A percentile compares a stretch with the other conserved stretches of the same genome.
These are phyloP conservation scores for Stagonosporopsis chrysanthemi DNA, from an alignment of 2,329 filamentous ascomycete genomes.

Conservation along the genomic window DNA sequence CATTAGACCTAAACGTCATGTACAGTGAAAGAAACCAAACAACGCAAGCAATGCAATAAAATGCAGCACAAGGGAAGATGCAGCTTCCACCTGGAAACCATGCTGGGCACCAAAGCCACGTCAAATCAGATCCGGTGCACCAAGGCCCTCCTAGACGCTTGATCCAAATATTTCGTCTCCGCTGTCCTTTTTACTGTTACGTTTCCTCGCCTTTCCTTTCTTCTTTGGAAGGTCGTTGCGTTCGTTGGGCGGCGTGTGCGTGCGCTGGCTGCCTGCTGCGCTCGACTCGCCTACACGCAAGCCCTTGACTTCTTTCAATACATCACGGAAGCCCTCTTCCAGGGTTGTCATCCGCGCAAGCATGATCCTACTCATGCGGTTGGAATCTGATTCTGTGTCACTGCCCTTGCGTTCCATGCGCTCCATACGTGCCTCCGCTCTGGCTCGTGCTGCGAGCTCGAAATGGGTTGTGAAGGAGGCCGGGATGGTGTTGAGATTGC, in stretches of 20 bases:
- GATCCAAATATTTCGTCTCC: conserved; percentile 39
- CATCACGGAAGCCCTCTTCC: conserved; percentile 87
- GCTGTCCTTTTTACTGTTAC: conserved; percentile 26
- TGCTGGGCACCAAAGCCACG: conserved; percentile 11
- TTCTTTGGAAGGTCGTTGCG: conserved; percentile 31
- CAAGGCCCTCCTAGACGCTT: conserved; percentile 24
- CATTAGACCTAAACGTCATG: not conserved
- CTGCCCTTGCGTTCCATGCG: conserved; percentile 30
- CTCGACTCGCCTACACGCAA: conserved; percentile 55
- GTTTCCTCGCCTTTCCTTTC: conserved; percentile 45
- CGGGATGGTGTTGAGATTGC: conserved; percentile 69
- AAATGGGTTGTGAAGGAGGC: conserved; percentile 80
- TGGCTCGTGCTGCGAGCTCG: conserved; percentile 44
- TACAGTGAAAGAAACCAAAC: not conserved
- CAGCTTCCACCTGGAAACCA: conserved; percentile 4
- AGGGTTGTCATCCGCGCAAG: conserved; percentile 90
- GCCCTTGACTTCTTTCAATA: conserved; percentile 80
- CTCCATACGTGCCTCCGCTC: conserved; percentile 29
- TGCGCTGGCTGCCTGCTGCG: conserved; percentile 35
- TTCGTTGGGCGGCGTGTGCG: conserved; percentile 40
- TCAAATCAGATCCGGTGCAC: not conserved
- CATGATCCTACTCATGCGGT: conserved; percentile 72
- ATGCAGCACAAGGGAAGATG: conserved; percentile 13
- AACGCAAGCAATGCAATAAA: conserved; percentile 14
- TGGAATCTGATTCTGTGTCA: conserved; percentile 44